phyloP scores from a whole-genome alignment of 768 basidiomycete species.

The Porpolomopsis calyptriformis region DNA sequence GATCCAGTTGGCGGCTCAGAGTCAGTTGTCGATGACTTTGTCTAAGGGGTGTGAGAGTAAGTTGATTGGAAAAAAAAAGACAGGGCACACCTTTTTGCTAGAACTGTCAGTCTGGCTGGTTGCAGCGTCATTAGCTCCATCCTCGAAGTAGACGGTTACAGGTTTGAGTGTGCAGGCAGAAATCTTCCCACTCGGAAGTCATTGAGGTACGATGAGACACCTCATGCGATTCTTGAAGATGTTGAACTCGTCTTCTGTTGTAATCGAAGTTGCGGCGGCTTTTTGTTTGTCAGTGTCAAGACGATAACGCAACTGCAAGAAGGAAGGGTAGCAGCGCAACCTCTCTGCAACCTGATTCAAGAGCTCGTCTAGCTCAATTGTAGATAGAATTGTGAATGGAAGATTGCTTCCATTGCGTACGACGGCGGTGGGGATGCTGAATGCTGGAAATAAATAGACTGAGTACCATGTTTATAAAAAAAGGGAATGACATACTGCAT shows the following conservation, averaged over 20 bases:
- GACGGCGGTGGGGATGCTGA: neutral
- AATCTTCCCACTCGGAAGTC: slow-evolving; percentile 5
- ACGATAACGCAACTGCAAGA: slow-evolving; percentile 4
- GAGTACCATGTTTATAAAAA: neutral
- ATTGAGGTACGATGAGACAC: slow-evolving; percentile 7
- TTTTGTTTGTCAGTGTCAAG: slow-evolving; percentile 8
- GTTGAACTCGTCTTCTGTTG: slow-evolving; percentile 6
- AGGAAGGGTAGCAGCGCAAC: neutral
- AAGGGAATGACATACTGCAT: neutral
- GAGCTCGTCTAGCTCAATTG: neutral
- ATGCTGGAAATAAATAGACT: neutral
- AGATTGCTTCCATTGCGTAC: neutral
- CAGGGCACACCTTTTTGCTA: slow-evolving; percentile 5
- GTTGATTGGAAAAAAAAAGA: neutral
- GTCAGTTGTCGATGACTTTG: neutral
- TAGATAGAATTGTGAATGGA: neutral
- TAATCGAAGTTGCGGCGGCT: slow-evolving; percentile 7
- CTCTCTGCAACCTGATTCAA: slow-evolving; percentile 3
- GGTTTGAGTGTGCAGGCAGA: slow-evolving; percentile 5
- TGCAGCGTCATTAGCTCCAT: slow-evolving; percentile 3
- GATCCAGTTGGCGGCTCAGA: neutral
- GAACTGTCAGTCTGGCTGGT: slow-evolving; percentile 1
- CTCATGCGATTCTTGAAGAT: slow-evolving; percentile 8
- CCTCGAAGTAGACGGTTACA: slow-evolving; percentile 8
- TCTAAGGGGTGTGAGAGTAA: neutral